phyloP scores from a whole-genome alignment of 2,329 filamentous ascomycete species.

The Diaporthe capsici region DNA sequence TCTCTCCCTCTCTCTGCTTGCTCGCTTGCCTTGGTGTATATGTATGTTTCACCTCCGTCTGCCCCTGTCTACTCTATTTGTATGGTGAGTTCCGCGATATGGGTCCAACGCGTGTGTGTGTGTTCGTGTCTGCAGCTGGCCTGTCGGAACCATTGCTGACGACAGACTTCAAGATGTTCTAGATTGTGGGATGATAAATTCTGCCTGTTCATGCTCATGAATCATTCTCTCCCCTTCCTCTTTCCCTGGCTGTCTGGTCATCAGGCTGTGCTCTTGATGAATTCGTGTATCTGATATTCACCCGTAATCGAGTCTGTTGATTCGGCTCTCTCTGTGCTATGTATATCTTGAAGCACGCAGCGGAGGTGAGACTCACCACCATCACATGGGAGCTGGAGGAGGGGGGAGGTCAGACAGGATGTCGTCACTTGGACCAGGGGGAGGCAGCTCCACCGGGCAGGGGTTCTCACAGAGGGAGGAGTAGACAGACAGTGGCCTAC shows the following conservation, averaged over 20 bases:
- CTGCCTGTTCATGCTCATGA: neutral
- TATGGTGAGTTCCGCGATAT: neutral
- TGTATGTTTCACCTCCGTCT: conserved; percentile 29
- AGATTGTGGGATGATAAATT: neutral
- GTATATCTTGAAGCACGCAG: neutral
- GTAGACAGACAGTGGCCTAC: neutral
- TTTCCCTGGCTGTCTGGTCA: neutral
- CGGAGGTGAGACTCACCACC: conserved; percentile 1
- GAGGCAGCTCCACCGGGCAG: neutral
- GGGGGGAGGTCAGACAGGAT: conserved; percentile 18
- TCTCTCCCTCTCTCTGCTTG: neutral
- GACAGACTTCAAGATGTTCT: neutral
- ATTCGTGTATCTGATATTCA: neutral
- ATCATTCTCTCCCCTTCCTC: neutral
- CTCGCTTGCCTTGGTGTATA: neutral
- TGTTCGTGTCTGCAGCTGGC: conserved; percentile 19
- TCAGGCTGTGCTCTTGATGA: neutral
- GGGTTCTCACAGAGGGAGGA: neutral
- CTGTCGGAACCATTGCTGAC: neutral
- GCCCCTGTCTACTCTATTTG: neutral
- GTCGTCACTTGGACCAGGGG: conserved; percentile 27
- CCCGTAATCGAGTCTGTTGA: neutral
- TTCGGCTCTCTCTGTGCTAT: neutral
- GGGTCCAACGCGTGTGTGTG: neutral
- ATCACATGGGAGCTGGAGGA: conserved; percentile 14